Conservation (phyloP, 139 green algal genomes). For the Gonium pectorale region DNA sequence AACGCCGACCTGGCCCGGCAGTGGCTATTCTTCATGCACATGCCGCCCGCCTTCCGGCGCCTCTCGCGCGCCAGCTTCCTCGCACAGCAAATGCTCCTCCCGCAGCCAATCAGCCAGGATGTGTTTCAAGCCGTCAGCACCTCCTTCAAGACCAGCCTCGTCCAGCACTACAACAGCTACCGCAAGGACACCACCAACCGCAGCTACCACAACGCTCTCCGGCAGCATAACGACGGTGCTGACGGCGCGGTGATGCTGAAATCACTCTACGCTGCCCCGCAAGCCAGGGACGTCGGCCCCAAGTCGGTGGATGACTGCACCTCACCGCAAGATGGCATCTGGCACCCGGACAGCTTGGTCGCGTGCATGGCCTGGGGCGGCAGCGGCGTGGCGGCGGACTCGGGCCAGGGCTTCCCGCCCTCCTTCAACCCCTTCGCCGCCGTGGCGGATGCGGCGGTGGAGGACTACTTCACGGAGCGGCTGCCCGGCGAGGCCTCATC, state of each 20-base stretch:
- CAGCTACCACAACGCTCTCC: slow-evolving; percentile 9
- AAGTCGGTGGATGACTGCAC: slow-evolving; percentile 48
- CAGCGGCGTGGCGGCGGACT: slow-evolving; percentile 39
- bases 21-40: slow-evolving; percentile 72
- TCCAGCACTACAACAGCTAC: slow-evolving; percentile 38
- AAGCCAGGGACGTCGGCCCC: slow-evolving; percentile 23
- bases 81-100: slow-evolving; percentile 66
- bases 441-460: background rate
- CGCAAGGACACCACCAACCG: background rate
- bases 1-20: background rate
- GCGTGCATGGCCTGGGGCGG: slow-evolving; percentile 57
- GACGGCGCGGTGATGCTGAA: slow-evolving; percentile 16
- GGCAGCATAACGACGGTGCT: background rate
- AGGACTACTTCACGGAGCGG: slow-evolving; percentile 51
- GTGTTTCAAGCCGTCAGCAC: background rate
- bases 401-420: background rate
- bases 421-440: slow-evolving; percentile 58
- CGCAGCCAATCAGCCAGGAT: background rate
- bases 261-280: background rate
- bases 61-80: slow-evolving; percentile 59
- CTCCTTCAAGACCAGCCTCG: background rate
- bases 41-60: slow-evolving; percentile 53
- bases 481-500: background rate
- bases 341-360: slow-evolving; percentile 53
- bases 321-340: slow-evolving; percentile 51